Base-by-base conservation (phyloP, 2,329 filamentous ascomycete species). In the Trichoderma koningiopsis region DNA sequence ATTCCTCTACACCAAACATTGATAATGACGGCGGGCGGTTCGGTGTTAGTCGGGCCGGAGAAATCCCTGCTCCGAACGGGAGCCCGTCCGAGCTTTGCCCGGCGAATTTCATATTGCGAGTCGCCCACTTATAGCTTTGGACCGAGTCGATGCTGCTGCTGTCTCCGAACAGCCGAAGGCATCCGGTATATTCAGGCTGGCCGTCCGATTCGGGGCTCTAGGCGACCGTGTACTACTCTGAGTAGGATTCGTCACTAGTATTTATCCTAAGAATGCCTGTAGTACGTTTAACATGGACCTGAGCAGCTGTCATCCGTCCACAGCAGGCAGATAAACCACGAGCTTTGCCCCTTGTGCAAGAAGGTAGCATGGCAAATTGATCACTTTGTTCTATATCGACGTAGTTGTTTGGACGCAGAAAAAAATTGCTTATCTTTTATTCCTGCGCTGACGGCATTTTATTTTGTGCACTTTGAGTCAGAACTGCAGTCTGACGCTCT, bases 21-120 rank as follows among this genome's bases (percentile, higher is more conserved):
- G 66, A 40, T 77, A 76, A 77, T 77, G 76, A 75, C 75, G 75
- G 72, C 47, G 67, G 72, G 72, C 72, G 71, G 73, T 70, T 78
- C 76, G 76, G 76, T 78, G 73, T 76, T 78, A 77, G 77, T 75
- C 77, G 76, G 77, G 35, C 73, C 77, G 77, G 77, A 78, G 76
- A 78, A 78, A 68, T 58, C 47, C 35, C 35, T 43, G 24, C 66
- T 63, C 66, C 69, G 59, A 68, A 47, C 2, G 27, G 31, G 37
- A 33, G 37, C 52, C 52, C 37, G 61, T 60, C 62, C 68, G 63
- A 70, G 56, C 29, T 66, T 70, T 61, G 56, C 58, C 68, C 68
- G 62, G 31, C 56, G 24, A 56, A 43, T 64, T 47, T 37, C 55
- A 22, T 24, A 5, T 35, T n/a, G 53, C 29, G 19, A 14, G 31